These are phyloP conservation scores for Colletotrichum eremochloae DNA, from an alignment of 2,329 filamentous ascomycete genomes.

Conservation along the genomic window DNA sequence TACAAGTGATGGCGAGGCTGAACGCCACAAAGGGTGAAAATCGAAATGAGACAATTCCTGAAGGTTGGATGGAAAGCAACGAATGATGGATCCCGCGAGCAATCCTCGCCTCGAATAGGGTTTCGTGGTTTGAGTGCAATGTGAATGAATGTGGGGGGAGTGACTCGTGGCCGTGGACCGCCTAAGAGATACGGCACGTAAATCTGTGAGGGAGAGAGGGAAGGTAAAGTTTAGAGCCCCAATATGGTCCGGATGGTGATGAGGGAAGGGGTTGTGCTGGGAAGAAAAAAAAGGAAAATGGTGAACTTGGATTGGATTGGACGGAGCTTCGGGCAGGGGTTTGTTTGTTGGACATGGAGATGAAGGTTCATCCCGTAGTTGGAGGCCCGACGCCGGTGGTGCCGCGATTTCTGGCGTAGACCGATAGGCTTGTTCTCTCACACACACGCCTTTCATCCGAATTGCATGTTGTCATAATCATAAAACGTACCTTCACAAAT, in stretches of 20 bases:
- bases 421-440: background rate
- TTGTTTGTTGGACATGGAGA: conserved; percentile 11
- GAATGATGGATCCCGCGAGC: conserved; percentile 74
- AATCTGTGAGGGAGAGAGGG: conserved; percentile 52
- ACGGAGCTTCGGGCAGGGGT: conserved; percentile 22
- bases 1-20: conserved; percentile 54
- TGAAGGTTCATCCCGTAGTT: conserved; percentile 34
- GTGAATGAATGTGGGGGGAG: conserved; percentile 55
- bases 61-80: conserved; percentile 65
- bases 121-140: conserved; percentile 10
- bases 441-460: conserved; percentile 6
- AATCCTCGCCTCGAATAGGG: conserved; percentile 52
- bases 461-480: conserved; percentile 2
- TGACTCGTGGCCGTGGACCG: conserved; percentile 48
- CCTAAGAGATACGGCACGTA: conserved; percentile 56
- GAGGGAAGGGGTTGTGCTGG: conserved; percentile 1
- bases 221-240: conserved; percentile 45
- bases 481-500: conserved; percentile 42
- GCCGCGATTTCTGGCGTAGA: background rate
- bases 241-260: conserved; percentile 40
- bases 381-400: conserved; percentile 7
- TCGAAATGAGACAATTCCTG: conserved; percentile 64
- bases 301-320: conserved; percentile 36
- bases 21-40: conserved; percentile 62
- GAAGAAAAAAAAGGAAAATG: conserved; percentile 18